Evolutionary conservation across 2,329 filamentous ascomycete genomes (phyloP), one percentile per base, ranked within the genome.

Genomic region (Spiromastix sp.): DNA sequence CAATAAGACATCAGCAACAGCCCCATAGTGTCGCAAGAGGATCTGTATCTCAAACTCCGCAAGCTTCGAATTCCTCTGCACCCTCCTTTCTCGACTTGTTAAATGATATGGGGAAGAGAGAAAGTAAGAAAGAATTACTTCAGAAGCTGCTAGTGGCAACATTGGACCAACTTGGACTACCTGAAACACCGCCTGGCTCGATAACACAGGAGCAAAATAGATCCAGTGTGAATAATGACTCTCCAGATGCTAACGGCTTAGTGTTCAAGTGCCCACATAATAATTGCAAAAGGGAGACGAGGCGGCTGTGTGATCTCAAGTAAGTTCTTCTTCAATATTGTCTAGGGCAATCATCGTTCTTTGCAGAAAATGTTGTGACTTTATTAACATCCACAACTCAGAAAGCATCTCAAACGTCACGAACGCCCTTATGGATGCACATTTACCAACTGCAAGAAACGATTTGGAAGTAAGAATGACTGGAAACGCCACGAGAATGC

Each of bases 381-480:
- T 27, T 10, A 17, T 26, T 37, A 32, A 55, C 52, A 41, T 61
- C 26, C 18, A 12, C 10, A 9, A 17, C 21, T 8, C 18, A 89
- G 83, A 44, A 95, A 95, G 56, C 87, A 94, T 54, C 66, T 74
- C 55, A 89, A 85, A 52, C 76, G 86, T 2, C 87, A 95, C 54
- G 70, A 74, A 5, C 78, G 77, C 44, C 87, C 85, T 0, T 94
- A 89, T 43, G 78, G 77, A 9, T 95, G 87, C 56, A 93, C 85
- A 0, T 82, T 78, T 43, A 58, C 66, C 6, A 59, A 63, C 19
- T 94, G 87, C 50, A 56, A 60, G 32, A 86, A 85, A 50, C 66
- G 54, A 0, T 94, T 94, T 46, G 87, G 87, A n/a, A 87, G 82
- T 56, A 93, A 94, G 53, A 87, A 85, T 40, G 87, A 95, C 57